Conservation (phyloP, 73 alveolate species). For the Paramecium octaurelia region DNA sequence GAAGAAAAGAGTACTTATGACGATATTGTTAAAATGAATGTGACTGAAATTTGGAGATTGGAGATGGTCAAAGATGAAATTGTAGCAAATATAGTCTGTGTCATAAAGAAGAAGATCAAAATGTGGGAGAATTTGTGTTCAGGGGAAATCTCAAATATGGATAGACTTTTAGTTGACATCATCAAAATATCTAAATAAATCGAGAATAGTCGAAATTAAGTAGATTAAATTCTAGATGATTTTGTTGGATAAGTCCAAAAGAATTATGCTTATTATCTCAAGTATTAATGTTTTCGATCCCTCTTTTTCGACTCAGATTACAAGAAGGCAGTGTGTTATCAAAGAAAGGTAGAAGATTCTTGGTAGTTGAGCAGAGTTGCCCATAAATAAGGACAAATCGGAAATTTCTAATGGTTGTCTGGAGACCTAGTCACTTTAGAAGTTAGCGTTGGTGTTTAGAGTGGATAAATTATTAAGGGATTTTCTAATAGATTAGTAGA, state of each 20-base stretch:
- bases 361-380: conserved; percentile 28
- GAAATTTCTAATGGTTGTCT: conserved; percentile 28
- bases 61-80: conserved; percentile 29
- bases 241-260: not conserved
- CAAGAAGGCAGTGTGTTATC: not conserved
- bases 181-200: conserved; percentile 2
- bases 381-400: conserved; percentile 14
- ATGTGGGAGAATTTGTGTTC: conserved; percentile 24
- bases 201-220: not conserved
- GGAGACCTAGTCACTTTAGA: conserved; percentile 32
- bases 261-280: not conserved
- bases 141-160: conserved; percentile 27
- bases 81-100: not conserved
- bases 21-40: conserved; percentile 15
- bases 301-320: conserved; percentile 36
- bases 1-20: conserved; percentile 16
- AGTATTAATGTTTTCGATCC: conserved; percentile 37
- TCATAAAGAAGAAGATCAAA: not conserved
- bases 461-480: conserved; percentile 20
- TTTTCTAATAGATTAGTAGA: not conserved
- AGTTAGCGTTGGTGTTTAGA: conserved; percentile 4
- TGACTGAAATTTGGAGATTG: conserved; percentile 36
- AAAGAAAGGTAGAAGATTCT: conserved; percentile 34
- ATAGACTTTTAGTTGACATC: not conserved
- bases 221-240: not conserved